phyloP scores from a whole-genome alignment of 768 basidiomycete species.

The Leucocoprinus leucothites region DNA sequence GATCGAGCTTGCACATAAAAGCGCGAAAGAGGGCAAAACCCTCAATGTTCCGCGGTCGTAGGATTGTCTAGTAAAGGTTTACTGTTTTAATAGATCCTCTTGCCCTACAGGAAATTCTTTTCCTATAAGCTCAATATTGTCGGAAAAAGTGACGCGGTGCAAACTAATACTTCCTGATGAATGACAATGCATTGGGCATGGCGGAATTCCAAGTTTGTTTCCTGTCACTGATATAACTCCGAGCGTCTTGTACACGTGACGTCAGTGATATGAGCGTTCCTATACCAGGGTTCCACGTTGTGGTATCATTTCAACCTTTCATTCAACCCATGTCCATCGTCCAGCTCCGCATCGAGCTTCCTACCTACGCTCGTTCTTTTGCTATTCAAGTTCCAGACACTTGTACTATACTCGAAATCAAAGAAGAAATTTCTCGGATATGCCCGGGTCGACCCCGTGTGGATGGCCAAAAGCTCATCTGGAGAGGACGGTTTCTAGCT shows the following conservation, averaged over 20 bases:
- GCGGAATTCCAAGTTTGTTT: no score
- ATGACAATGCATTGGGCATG: no score
- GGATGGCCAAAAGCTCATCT: slow-evolving; percentile 76
- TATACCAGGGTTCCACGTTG: slow-evolving; percentile 25
- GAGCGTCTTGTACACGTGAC: slow-evolving; percentile 25
- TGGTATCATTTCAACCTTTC: slow-evolving; percentile 2
- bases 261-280: slow-evolving; percentile 9
- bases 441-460: slow-evolving; percentile 65
- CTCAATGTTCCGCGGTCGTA: slow-evolving; percentile 25
- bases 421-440: slow-evolving; percentile 55
- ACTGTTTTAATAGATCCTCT: no score
- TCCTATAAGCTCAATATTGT: no score
- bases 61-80: neutral
- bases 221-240: no score
- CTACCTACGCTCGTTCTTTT: slow-evolving; percentile 72
- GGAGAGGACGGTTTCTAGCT: slow-evolving; percentile 63
- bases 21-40: slow-evolving; percentile 55
- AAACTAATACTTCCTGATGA: no score
- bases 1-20: slow-evolving; percentile 70
- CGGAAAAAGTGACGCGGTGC: no score
- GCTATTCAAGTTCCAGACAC: slow-evolving; percentile 43
- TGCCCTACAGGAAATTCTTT: no score
- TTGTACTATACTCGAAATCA: slow-evolving; percentile 59
- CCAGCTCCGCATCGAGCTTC: slow-evolving; percentile 67
- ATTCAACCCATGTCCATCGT: slow-evolving; percentile 35